A percentile compares a stretch with the other conserved stretches of the same genome.
Evolutionary conservation across 192 early-diverging fungal genomes (phyloP).

Genomic region (Chytriomyces sp.): DNA sequence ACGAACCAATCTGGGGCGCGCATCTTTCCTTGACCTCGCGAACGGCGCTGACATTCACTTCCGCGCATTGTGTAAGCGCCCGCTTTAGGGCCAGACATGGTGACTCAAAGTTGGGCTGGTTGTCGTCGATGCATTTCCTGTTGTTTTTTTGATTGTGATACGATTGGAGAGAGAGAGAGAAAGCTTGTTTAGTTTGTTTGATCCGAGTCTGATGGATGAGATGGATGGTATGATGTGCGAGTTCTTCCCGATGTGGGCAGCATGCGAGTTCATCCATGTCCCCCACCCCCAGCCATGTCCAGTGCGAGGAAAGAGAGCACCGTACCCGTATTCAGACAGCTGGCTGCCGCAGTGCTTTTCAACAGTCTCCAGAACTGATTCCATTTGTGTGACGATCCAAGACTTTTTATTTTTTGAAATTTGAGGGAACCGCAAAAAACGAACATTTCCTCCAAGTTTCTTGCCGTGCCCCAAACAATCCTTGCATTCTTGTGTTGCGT

Average conservation of each 20-base stretch:
- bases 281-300: not conserved
- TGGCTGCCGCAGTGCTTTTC: slow-evolving; percentile 12
- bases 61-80: slow-evolving; percentile 5
- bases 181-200: too few relatives aligned
- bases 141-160: not conserved
- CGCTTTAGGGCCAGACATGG: slow-evolving; percentile 13
- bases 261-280: not conserved
- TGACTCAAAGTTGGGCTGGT: slow-evolving; percentile 24
- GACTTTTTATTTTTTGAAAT: too few relatives aligned
- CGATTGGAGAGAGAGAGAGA: too few relatives aligned
- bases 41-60: slow-evolving; percentile 9
- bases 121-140: slow-evolving; percentile 21
- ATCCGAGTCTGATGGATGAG: not conserved
- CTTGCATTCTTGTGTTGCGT: too few relatives aligned
- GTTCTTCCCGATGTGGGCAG: too few relatives aligned
- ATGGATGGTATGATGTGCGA: too few relatives aligned
- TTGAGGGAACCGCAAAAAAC: too few relatives aligned
- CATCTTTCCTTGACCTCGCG: slow-evolving; percentile 12
- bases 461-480: too few relatives aligned
- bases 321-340: slow-evolving; percentile 7
- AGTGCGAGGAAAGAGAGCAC: too few relatives aligned
- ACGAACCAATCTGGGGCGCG: not conserved
- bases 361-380: slow-evolving; percentile 56
- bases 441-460: too few relatives aligned
- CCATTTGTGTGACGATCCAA: slow-evolving; percentile 4